phyloP scores from a whole-genome alignment of 2,329 filamentous ascomycete genomes.

The Cladophialophora bantiana region DNA sequence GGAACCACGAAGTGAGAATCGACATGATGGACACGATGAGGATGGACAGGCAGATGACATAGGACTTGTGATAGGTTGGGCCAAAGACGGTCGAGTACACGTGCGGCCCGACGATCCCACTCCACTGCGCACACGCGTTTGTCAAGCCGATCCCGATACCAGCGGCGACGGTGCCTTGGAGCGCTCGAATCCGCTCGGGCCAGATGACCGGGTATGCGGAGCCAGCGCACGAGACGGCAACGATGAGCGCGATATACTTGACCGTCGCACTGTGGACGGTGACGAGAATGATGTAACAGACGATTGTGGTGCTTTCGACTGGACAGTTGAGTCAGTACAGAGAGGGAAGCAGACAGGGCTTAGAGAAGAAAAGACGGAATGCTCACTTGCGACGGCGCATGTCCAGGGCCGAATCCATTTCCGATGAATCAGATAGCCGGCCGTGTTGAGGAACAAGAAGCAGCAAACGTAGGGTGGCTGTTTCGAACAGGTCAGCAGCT shows the following conservation, averaged over 20 bases:
- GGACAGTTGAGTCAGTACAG: neutral
- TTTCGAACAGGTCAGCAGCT: constrained; percentile 8
- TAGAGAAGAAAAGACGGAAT: neutral
- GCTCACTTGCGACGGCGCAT: constrained; percentile 44
- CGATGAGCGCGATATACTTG: constrained; percentile 32
- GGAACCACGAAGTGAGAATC: constrained; percentile 33
- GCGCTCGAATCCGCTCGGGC: constrained; percentile 53
- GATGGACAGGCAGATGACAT: constrained; percentile 48
- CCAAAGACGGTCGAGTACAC: constrained; percentile 52
- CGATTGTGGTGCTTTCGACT: constrained; percentile 32
- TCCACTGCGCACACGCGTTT: constrained; percentile 54
- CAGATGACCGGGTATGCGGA: constrained; percentile 55
- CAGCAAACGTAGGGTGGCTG: constrained; percentile 38
- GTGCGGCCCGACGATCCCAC: constrained; percentile 52
- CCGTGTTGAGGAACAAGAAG: constrained; percentile 40
- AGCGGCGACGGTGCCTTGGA: constrained; percentile 51
- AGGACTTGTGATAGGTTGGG: constrained; percentile 48
- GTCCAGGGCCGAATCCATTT: constrained; percentile 32
- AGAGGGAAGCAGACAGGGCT: neutral
- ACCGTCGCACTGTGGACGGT: constrained; percentile 28
- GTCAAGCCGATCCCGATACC: constrained; percentile 53
- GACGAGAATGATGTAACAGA: constrained; percentile 36
- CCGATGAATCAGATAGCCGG: constrained; percentile 27
- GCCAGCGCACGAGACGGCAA: constrained; percentile 45
- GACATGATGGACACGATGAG: constrained; percentile 44